A percentile compares a stretch with the other conserved stretches of the same genome.
Conservation (phyloP, 768 basidiomycete species). For the Termitomyces sp. region DNA sequence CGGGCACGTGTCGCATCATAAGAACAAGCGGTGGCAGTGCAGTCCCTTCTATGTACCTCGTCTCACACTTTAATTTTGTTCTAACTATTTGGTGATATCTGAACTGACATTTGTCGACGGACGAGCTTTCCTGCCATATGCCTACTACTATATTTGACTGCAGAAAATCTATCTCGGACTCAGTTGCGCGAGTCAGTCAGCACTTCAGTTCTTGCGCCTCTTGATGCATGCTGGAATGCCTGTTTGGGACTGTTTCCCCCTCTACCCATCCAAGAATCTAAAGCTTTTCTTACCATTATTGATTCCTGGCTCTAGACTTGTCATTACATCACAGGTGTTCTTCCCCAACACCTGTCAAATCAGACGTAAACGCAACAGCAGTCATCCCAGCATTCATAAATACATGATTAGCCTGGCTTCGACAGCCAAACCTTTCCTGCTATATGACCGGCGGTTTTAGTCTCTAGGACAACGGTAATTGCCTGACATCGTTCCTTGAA, state of each 20-base stretch:
- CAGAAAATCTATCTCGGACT: too few species aligned
- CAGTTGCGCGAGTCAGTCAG: too few species aligned
- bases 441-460: not conserved
- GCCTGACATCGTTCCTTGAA: not conserved
- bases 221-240: not conserved
- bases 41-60: not conserved
- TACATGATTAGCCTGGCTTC: not conserved
- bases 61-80: not conserved
- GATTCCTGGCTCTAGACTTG: too few species aligned
- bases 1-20: not conserved
- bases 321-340: not conserved
- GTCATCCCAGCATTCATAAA: not conserved
- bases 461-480: not conserved
- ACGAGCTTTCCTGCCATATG: not conserved
- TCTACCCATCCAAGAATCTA: not conserved
- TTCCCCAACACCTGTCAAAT: not conserved
- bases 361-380: not conserved
- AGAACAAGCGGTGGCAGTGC: not conserved
- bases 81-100: not conserved
- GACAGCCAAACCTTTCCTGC: not conserved
- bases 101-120: too few species aligned
- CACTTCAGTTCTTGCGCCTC: not conserved
- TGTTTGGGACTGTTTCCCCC: not conserved
- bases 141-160: too few species aligned
- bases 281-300: not conserved